phyloP scores from a whole-genome alignment of 257 asterid species.

The Forsythia suspensa region DNA sequence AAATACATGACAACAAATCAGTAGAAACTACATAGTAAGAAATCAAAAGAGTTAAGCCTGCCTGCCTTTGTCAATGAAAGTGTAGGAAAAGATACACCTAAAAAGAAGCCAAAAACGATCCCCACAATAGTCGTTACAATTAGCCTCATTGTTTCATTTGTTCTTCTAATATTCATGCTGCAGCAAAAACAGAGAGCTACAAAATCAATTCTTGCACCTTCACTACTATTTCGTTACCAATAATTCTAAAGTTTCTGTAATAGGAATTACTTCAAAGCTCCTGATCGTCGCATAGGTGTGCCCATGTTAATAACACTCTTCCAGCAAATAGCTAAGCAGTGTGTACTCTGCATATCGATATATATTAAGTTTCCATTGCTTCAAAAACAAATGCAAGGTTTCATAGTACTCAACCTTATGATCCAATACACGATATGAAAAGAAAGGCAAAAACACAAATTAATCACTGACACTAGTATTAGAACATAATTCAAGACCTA shows the following conservation, averaged over 20 bases:
- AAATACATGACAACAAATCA: constrained; percentile 14
- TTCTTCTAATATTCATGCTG: constrained; percentile 54
- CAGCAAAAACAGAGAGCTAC: constrained; percentile 28
- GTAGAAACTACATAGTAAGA: background rate
- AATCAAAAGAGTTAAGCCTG: background rate
- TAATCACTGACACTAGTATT: constrained; percentile 8
- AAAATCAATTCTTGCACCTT: constrained; percentile 2
- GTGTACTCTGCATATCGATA: constrained; percentile 25
- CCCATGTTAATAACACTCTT: constrained; percentile 42
- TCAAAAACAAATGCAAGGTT: constrained; percentile 13
- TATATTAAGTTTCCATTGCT: constrained; percentile 23
- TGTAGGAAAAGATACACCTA: constrained; percentile 87
- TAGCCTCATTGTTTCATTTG: constrained; percentile 79
- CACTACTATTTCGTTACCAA: background rate
- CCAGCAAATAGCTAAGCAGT: constrained; percentile 29
- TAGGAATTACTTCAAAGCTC: background rate
- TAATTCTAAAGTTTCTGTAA: background rate
- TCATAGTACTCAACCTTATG: constrained; percentile 16
- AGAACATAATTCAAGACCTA: background rate
- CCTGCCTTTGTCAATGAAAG: constrained; percentile 73
- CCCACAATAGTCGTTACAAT: constrained; percentile 71
- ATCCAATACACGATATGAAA: background rate
- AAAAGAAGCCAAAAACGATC: constrained; percentile 69
- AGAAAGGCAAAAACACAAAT: background rate
- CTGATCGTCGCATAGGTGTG: constrained; percentile 35